Evolutionary conservation across 1,284 basidiomycete genomes (phyloP).

Genomic region (Taiwanofungus camphoratus): DNA sequence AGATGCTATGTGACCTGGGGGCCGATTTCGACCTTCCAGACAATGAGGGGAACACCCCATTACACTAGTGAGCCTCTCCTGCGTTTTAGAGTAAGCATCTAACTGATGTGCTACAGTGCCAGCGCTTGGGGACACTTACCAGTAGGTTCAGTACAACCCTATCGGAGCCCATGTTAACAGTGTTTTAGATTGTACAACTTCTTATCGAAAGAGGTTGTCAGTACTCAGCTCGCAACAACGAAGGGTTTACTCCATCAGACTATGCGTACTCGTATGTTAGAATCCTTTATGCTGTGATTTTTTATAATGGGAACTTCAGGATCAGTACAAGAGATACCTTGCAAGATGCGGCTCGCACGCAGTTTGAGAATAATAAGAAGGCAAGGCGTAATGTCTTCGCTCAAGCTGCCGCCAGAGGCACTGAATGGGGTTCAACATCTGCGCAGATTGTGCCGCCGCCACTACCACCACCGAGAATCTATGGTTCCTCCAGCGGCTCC

Average conservation of each 20-base stretch:
- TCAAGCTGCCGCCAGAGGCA: constrained; percentile 59
- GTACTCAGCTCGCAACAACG: constrained; percentile 77
- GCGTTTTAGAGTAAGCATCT: constrained; percentile 1
- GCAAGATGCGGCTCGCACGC: constrained; percentile 69
- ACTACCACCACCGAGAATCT: constrained; percentile 20
- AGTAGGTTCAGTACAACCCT: constrained; percentile 36
- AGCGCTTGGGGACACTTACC: constrained; percentile 81
- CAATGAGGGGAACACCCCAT: constrained; percentile 85
- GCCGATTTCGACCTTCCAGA: constrained; percentile 87
- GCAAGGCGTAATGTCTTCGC: constrained; percentile 59
- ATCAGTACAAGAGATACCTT: constrained; percentile 71
- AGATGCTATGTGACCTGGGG: constrained; percentile 86
- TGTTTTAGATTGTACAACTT: constrained; percentile 68
- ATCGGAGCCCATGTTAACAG: constrained; percentile 17
- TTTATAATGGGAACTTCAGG: constrained; percentile 40
- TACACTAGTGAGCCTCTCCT: constrained; percentile 74
- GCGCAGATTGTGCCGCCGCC: constrained; percentile 26
- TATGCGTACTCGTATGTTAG: constrained; percentile 84
- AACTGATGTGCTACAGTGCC: constrained; percentile 44
- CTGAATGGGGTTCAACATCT: constrained; percentile 45
- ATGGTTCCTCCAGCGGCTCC: constrained; percentile 21
- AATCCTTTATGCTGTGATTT: constrained; percentile 11
- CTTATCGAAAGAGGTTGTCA: constrained; percentile 87
- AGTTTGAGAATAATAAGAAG: constrained; percentile 74
- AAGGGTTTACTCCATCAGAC: constrained; percentile 87